A percentile compares a stretch with the other conserved stretches of the same genome.
Conservation (phyloP, 306 rosid genomes). For the Pachyrhizus erosus region DNA sequence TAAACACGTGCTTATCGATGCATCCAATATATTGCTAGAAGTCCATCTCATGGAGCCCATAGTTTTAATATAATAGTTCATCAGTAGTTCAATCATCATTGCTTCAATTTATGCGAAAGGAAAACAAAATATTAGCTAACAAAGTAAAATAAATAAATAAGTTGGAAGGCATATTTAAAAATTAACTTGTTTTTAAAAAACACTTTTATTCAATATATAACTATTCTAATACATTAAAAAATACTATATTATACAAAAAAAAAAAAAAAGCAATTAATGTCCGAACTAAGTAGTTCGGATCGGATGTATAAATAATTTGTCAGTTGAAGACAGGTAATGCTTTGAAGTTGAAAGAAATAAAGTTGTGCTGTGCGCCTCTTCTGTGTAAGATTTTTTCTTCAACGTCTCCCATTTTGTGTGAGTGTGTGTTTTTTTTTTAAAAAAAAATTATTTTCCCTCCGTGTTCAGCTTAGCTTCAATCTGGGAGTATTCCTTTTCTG, state of each 20-base stretch:
- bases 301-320: not conserved
- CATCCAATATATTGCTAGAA: not conserved
- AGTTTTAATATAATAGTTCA: not conserved
- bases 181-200: too few species aligned
- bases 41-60: not conserved
- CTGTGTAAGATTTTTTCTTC: not conserved
- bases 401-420: not conserved
- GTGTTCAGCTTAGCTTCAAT: not conserved
- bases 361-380: not conserved
- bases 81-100: not conserved
- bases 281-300: not conserved
- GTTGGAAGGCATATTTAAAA: too few species aligned
- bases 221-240: too few species aligned
- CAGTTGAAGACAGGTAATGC: not conserved
- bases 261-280: not conserved
- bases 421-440: not conserved
- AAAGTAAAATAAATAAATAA: too few species aligned
- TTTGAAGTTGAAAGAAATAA: not conserved
- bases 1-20: not conserved
- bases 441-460: not conserved
- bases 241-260: too few species aligned
- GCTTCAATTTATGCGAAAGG: not conserved
- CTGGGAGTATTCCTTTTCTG: not conserved
- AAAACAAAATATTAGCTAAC: not conserved
- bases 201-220: too few species aligned